Evolutionary conservation across 257 asterid species (phyloP).

Genomic region (Verbascum thapsus): DNA sequence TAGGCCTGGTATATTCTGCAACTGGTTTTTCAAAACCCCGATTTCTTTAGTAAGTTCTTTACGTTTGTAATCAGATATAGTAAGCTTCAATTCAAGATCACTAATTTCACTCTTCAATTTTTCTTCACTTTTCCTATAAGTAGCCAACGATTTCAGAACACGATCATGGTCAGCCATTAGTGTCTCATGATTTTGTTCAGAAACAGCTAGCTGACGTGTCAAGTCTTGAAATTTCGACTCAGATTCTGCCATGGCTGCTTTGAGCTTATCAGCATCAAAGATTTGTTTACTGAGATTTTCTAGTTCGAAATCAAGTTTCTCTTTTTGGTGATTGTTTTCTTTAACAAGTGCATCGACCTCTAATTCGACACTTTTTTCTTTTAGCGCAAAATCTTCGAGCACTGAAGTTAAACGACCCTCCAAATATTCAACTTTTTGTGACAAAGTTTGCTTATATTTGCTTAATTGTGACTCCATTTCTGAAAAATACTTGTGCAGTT

Average conservation of each 20-base stretch:
- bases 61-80: constrained; percentile 67
- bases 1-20: constrained; percentile 54
- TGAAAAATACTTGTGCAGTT: constrained; percentile 41
- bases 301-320: constrained; percentile 45
- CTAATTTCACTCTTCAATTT: constrained; percentile 58
- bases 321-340: constrained; percentile 41
- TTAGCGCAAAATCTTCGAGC: constrained; percentile 43
- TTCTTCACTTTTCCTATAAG: constrained; percentile 60
- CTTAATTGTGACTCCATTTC: constrained; percentile 46
- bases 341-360: constrained; percentile 53
- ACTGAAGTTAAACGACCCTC: constrained; percentile 52
- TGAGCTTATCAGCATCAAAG: constrained; percentile 36
- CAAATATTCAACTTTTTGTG: constrained; percentile 46
- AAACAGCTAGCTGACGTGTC: constrained; percentile 45
- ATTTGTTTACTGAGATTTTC: constrained; percentile 40
- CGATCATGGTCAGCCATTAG: constrained; percentile 56
- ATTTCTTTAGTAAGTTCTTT: constrained; percentile 61
- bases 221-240: constrained; percentile 44
- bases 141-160: constrained; percentile 44
- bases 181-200: constrained; percentile 36
- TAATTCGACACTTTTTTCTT: constrained; percentile 47
- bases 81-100: constrained; percentile 74
- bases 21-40: constrained; percentile 46
- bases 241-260: constrained; percentile 33
- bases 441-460: constrained; percentile 44